A percentile compares a stretch with the other conserved stretches of the same genome.
Conservation (phyloP, 306 rosid genomes). For the Ochetophila trinervis region DNA sequence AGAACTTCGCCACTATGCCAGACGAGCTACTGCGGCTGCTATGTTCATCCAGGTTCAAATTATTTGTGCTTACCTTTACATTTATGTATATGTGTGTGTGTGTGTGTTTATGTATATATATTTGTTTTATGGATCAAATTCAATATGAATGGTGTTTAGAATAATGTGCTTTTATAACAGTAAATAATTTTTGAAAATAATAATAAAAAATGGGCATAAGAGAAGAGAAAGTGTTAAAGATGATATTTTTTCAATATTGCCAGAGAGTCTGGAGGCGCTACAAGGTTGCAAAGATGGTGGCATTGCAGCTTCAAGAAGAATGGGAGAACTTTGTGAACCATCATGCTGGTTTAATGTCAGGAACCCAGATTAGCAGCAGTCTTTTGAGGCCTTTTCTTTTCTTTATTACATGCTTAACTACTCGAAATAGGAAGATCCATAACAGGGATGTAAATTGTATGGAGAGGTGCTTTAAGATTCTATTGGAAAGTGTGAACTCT, state of each 20-base stretch:
- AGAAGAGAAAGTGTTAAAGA: slow-evolving; percentile 9
- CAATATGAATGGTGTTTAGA: not conserved
- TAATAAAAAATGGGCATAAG: too few relatives aligned
- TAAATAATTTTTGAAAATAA: too few relatives aligned
- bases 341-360: slow-evolving; percentile 39
- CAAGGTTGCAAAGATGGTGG: slow-evolving; percentile 48
- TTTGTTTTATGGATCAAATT: too few relatives aligned
- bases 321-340: slow-evolving; percentile 63
- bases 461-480: slow-evolving; percentile 59
- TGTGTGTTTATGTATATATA: not conserved
- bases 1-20: slow-evolving; percentile 80
- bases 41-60: slow-evolving; percentile 76
- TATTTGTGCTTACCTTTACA: not conserved
- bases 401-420: slow-evolving; percentile 50
- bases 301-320: slow-evolving; percentile 63
- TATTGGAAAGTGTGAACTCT: slow-evolving; percentile 74
- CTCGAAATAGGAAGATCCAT: slow-evolving; percentile 37
- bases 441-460: slow-evolving; percentile 42
- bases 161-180: too few relatives aligned
- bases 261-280: slow-evolving; percentile 93
- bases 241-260: slow-evolving; percentile 19
- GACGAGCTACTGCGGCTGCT: slow-evolving; percentile 76
- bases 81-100: not conserved
- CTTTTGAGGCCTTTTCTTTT: slow-evolving; percentile 85
- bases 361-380: slow-evolving; percentile 48